Conservation (phyloP, 2,329 filamentous ascomycete genomes). For the Cladosporium sp. region DNA sequence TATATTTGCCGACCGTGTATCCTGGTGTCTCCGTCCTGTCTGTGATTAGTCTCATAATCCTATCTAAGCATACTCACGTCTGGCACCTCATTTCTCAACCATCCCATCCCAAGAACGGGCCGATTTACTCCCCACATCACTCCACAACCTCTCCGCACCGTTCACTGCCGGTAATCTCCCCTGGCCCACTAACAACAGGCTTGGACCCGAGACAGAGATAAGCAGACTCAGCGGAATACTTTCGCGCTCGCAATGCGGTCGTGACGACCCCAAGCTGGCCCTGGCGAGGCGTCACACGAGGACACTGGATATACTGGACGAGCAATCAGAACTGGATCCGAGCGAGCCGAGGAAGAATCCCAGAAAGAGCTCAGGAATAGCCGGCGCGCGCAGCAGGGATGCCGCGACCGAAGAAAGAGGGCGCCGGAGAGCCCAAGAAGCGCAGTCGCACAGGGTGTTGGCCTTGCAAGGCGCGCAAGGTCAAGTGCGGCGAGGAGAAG, state of each 20-base stretch:
- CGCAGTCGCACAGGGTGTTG: constrained; percentile 69
- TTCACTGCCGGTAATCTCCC: constrained; percentile 8
- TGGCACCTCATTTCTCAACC: neutral
- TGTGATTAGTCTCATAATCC: neutral
- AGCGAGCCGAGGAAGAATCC: neutral
- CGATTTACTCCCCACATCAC: constrained; percentile 16
- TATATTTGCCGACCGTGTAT: neutral
- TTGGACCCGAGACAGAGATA: constrained; percentile 13
- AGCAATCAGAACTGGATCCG: neutral
- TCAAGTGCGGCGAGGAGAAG: constrained; percentile 79
- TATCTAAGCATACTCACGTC: neutral
- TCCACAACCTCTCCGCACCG: constrained; percentile 15
- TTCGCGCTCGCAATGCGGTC: constrained; percentile 11
- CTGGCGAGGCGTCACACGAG: constrained; percentile 8
- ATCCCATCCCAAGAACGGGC: constrained; percentile 1
- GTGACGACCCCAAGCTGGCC: neutral
- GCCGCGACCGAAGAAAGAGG: constrained; percentile 66
- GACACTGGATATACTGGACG: constrained; percentile 2
- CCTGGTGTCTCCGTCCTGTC: neutral
- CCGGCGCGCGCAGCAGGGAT: constrained; percentile 40
- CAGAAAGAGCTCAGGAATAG: constrained; percentile 1
- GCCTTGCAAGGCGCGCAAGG: constrained; percentile 77
- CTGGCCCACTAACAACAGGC: constrained; percentile 7
- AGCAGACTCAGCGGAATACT: constrained; percentile 16
- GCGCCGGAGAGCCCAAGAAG: constrained; percentile 59